Base-by-base conservation (phyloP, 139 green algal genomes). In the Micromonas commoda region DNA sequence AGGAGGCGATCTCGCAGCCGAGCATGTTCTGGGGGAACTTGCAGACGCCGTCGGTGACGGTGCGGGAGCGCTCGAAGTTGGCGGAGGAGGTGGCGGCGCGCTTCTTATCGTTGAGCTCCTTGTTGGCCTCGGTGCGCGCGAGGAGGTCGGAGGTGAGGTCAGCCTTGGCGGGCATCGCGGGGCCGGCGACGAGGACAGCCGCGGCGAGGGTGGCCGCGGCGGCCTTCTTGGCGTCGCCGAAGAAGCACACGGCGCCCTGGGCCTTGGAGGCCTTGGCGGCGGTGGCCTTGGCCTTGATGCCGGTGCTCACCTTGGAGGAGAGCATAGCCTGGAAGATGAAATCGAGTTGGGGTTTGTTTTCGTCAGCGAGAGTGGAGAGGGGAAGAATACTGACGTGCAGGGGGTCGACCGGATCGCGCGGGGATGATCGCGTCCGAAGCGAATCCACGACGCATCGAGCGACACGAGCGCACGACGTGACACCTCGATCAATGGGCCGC, bases 81-180 rank as follows among this genome's bases (percentile, higher is more conserved):
- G 80, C 80, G 64, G 24, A 69, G 23, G 68, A 79, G 23, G 80
- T 84, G 28, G 51, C 51, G n/a, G 38, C 32, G 68, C 80, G 80
- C 80, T 84, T 81, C 73, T 84, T 81, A 64, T 84, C 80, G 80
- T 84, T 81, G 33, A 84, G 64, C 66, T 74, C 73, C 74, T 84
- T 84, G 73, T 84, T 84, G 3, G 80, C 80, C 54, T 84, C 57
- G 3, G 80, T 70, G 0, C 20, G 33, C 0, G 69, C 78, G 37
- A 82, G 39, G 26, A 82, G 73, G 52, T 78, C 78, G 21, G 32
- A 20, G 13, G 45, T 72, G 67, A 82, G 71, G 53, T 72, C 74
- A 0, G 76, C 76, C 24, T 69, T 61, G 16, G 66, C 65, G 21
- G 37, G 60, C 13, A 67, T 19, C n/a, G 63, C 51, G 24, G 52